A percentile compares a stretch with the other conserved stretches of the same genome.
Conservation (phyloP, 345 rosid species). For the Odontarrhena argentea region DNA sequence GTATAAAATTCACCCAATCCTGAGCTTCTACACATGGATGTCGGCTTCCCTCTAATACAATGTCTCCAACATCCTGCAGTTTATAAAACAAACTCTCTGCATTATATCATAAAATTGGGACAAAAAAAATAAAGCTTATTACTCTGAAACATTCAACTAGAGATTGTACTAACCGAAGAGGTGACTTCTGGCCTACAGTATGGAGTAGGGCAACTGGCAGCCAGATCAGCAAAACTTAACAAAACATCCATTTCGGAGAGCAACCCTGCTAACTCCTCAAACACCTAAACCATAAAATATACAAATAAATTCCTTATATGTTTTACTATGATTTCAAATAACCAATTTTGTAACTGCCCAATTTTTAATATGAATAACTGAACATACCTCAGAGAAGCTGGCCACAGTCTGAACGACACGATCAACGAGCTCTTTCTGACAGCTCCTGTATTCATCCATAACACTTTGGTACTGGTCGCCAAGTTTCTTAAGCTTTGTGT, state of each 20-base stretch:
- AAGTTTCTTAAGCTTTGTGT: constrained; percentile 86
- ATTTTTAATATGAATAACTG: not conserved
- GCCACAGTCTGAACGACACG: constrained; percentile 79
- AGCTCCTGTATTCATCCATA: constrained; percentile 75
- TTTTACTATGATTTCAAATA: constrained; percentile 8
- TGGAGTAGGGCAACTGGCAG: constrained; percentile 86
- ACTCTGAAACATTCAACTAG: constrained; percentile 16
- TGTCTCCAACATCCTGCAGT: constrained; percentile 76
- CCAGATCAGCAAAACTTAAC: constrained; percentile 94
- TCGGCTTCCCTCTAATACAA: constrained; percentile 84
- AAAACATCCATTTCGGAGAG: constrained; percentile 94
- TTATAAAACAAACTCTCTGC: constrained; percentile 19
- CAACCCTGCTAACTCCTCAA: constrained; percentile 66
- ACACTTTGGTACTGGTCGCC: constrained; percentile 88
- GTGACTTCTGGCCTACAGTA: constrained; percentile 92
- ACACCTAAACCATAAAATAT: constrained; percentile 61
- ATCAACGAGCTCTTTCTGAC: constrained; percentile 80
- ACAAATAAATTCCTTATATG: not conserved
- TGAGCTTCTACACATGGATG: constrained; percentile 99
- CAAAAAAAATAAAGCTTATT: not conserved
- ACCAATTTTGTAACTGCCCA: constrained; percentile 13
- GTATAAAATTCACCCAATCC: constrained; percentile 99
- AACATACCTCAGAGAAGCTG: constrained; percentile 84
- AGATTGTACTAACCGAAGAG: constrained; percentile 54
- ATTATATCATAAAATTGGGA: not conserved